Evolutionary conservation across 2,329 filamentous ascomycete species (phyloP).

Genomic region (Clarireedia sp.): DNA sequence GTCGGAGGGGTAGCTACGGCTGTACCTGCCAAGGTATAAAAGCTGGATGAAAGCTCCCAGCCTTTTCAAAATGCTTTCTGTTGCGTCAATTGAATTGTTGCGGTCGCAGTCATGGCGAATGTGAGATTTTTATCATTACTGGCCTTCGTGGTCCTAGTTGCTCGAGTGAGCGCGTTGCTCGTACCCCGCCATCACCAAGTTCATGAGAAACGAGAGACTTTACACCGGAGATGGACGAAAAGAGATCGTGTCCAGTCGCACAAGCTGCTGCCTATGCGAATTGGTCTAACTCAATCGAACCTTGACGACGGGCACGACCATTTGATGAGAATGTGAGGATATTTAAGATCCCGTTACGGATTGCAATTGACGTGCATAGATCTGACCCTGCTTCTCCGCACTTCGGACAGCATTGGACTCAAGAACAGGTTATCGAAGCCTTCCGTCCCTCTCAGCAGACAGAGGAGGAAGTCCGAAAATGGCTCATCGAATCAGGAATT

Average conservation of each 20-base stretch:
- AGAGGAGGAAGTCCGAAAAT: constrained; percentile 28
- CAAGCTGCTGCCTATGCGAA: constrained; percentile 20
- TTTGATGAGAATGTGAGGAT: constrained; percentile 24
- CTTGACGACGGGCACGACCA: constrained; percentile 19
- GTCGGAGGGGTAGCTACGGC: not conserved
- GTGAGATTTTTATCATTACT: too few species aligned
- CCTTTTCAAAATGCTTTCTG: not conserved
- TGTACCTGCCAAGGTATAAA: constrained; percentile 8
- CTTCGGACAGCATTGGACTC: constrained; percentile 31
- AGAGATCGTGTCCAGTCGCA: constrained; percentile 17
- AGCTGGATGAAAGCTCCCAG: not conserved
- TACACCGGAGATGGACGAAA: constrained; percentile 21
- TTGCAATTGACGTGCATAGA: constrained; percentile 10
- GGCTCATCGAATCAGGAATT: constrained; percentile 30
- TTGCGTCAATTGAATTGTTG: too few species aligned
- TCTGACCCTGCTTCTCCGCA: constrained; percentile 22
- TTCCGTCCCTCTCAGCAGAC: constrained; percentile 29
- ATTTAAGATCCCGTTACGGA: constrained; percentile 14
- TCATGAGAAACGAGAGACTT: constrained; percentile 19
- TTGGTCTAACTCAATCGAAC: constrained; percentile 22
- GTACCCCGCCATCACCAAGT: constrained; percentile 17
- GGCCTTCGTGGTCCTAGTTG: too few species aligned
- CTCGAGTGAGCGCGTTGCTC: constrained; percentile 8
- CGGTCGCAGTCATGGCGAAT: too few species aligned
- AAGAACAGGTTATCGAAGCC: constrained; percentile 28